Evolutionary conservation across 306 rosid genomes (phyloP).

Genomic region (Calophaca sinica): DNA sequence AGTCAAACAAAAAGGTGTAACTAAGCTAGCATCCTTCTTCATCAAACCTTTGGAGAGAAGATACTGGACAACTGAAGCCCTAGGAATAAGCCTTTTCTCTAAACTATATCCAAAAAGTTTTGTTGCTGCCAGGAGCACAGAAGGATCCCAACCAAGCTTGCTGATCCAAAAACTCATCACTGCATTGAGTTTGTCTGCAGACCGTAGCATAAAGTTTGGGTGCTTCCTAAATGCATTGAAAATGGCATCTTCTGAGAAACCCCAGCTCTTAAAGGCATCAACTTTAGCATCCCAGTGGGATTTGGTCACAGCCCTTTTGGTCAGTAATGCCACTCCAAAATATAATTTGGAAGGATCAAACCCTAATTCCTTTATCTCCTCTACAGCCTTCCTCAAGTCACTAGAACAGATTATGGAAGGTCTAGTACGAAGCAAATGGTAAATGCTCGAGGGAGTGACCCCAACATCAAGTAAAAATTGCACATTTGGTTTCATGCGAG

Average conservation of each 20-base stretch:
- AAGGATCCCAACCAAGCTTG: slow-evolving; percentile 50
- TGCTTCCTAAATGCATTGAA: slow-evolving; percentile 42
- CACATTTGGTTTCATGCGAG: background rate
- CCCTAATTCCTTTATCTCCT: slow-evolving; percentile 58
- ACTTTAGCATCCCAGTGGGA: slow-evolving; percentile 58
- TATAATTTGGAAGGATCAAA: slow-evolving; percentile 39
- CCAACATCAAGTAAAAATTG: slow-evolving; percentile 25
- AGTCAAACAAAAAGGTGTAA: background rate
- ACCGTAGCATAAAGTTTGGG: slow-evolving; percentile 51
- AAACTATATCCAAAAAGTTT: slow-evolving; percentile 44
- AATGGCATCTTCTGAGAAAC: slow-evolving; percentile 58
- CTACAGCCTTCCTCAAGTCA: slow-evolving; percentile 27
- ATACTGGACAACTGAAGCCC: slow-evolving; percentile 46
- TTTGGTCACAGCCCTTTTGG: slow-evolving; percentile 20
- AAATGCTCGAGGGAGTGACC: background rate
- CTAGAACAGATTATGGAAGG: accelerated
- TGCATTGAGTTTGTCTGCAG: slow-evolving; percentile 50
- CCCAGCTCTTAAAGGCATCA: slow-evolving; percentile 60
- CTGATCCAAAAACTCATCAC: slow-evolving; percentile 56
- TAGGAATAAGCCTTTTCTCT: slow-evolving; percentile 55
- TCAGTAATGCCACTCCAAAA: slow-evolving; percentile 46
- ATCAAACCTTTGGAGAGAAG: slow-evolving; percentile 54
- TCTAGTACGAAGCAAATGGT: background rate
- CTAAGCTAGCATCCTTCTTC: slow-evolving; percentile 32
- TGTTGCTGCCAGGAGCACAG: slow-evolving; percentile 1